Evolutionary conservation across 2,329 filamentous ascomycete species (phyloP).

Genomic region (Tolypocladium capitatum): DNA sequence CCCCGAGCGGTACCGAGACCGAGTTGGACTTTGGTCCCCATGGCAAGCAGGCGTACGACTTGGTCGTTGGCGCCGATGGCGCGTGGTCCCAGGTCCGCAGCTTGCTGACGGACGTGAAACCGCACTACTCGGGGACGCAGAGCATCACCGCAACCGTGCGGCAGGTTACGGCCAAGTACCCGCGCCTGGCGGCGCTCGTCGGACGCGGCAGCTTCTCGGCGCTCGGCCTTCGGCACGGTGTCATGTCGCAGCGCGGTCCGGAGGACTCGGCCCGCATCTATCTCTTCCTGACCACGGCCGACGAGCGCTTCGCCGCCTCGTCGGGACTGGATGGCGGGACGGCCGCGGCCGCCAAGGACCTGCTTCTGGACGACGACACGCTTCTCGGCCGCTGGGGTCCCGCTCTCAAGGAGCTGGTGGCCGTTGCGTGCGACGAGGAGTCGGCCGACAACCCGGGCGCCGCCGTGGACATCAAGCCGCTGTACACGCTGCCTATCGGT

Average conservation of each 20-base stretch:
- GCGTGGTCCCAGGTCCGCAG: not conserved
- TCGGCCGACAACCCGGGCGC: constrained; percentile 1
- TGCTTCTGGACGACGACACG: constrained; percentile 4
- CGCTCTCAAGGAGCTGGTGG: constrained; percentile 15
- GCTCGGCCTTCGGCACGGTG: not conserved
- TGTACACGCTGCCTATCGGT: constrained; percentile 29
- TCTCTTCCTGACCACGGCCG: not conserved
- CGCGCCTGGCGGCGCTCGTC: not conserved
- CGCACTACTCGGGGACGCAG: not conserved
- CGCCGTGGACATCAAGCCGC: constrained; percentile 8
- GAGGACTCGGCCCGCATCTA: not conserved
- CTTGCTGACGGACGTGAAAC: not conserved
- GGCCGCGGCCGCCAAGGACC: constrained; percentile 11
- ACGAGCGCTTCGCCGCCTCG: constrained; percentile 8
- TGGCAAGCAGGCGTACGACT: constrained; percentile 6
- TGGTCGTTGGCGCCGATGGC: constrained; percentile 9
- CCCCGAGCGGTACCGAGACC: not conserved
- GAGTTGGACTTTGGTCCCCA: constrained; percentile 12
- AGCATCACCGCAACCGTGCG: not conserved
- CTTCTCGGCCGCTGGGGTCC: constrained; percentile 15
- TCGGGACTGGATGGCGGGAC: not conserved
- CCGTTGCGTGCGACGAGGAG: constrained; percentile 14
- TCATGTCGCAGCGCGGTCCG: not conserved
- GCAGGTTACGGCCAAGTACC: not conserved
- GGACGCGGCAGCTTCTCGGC: not conserved